Evolutionary conservation across 129 eudicot species (phyloP).

Genomic region (Flaveria brownii): DNA sequence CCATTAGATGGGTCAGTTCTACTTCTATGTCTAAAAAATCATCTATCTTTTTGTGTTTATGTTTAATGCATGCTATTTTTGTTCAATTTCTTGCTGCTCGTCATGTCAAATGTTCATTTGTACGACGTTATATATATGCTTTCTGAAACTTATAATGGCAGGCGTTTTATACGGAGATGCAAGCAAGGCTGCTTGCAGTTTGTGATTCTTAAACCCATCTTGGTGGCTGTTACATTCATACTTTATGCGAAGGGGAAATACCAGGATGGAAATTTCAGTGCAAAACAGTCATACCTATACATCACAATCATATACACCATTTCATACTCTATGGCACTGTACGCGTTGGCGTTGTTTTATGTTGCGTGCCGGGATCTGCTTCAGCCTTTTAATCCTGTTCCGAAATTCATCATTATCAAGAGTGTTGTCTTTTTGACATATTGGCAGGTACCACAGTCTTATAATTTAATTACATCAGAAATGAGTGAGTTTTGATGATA

Average conservation of each 20-base stretch:
- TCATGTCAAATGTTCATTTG: not conserved
- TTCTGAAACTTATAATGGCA: conserved; percentile 44
- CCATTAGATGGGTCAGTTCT: conserved; percentile 84
- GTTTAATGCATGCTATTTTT: not conserved
- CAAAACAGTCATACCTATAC: conserved; percentile 80
- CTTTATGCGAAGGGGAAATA: conserved; percentile 90
- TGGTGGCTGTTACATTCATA: conserved; percentile 73
- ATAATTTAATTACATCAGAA: not conserved
- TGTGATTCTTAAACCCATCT: conserved; percentile 89
- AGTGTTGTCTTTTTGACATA: conserved; percentile 92
- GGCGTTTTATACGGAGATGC: conserved; percentile 96
- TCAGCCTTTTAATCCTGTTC: conserved; percentile 92
- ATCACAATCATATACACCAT: conserved; percentile 89
- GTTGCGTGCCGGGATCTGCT: conserved; percentile 94
- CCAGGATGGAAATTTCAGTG: conserved; percentile 88
- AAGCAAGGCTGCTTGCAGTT: conserved; percentile 98
- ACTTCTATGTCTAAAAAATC: not conserved
- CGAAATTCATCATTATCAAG: conserved; percentile 86
- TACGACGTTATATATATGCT: not conserved
- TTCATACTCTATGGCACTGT: conserved; percentile 86
- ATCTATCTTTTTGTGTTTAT: not conserved
- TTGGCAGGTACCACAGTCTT: conserved; percentile 71
- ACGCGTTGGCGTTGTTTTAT: conserved; percentile 90
- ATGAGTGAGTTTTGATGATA: not conserved
- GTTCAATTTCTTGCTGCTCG: not conserved